phyloP scores from a whole-genome alignment of 371 early-diverging fungal genomes.

The Coemansia sp. region DNA sequence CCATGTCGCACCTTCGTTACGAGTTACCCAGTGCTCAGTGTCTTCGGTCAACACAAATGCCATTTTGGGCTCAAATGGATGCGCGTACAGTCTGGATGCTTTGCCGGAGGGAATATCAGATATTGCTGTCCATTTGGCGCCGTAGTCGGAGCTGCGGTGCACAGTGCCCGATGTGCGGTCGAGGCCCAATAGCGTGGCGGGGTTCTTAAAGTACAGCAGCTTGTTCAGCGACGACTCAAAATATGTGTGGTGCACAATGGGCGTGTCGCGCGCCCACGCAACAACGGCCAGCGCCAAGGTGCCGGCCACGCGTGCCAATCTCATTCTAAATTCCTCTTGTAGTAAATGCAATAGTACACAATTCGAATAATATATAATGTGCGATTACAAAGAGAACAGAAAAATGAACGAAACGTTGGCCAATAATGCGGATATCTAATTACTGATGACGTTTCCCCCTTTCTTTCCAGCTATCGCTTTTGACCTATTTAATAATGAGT shows the following conservation, averaged over 20 bases:
- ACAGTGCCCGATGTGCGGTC: conserved; percentile 31
- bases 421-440: neutral
- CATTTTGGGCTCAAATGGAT: conserved; percentile 47
- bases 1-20: conserved; percentile 50
- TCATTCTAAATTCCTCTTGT: neutral
- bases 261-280: conserved; percentile 9
- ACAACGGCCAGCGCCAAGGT: neutral
- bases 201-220: conserved; percentile 45
- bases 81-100: conserved; percentile 36
- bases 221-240: conserved; percentile 36
- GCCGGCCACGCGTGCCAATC: neutral
- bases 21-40: conserved; percentile 49
- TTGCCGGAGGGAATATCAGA: conserved; percentile 28
- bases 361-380: neutral
- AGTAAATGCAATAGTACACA: neutral
- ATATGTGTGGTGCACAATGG: conserved; percentile 32
- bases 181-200: conserved; percentile 34
- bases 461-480: too few relatives aligned
- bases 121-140: conserved; percentile 34
- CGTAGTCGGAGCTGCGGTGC: conserved; percentile 38
- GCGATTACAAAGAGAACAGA: neutral
- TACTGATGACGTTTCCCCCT: neutral
- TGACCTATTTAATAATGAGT: neutral
- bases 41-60: conserved; percentile 37
- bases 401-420: neutral